These are phyloP conservation scores for Acanthochlamys bracteata DNA, from an alignment of 106 monocot genomes.

Conservation along the genomic window DNA sequence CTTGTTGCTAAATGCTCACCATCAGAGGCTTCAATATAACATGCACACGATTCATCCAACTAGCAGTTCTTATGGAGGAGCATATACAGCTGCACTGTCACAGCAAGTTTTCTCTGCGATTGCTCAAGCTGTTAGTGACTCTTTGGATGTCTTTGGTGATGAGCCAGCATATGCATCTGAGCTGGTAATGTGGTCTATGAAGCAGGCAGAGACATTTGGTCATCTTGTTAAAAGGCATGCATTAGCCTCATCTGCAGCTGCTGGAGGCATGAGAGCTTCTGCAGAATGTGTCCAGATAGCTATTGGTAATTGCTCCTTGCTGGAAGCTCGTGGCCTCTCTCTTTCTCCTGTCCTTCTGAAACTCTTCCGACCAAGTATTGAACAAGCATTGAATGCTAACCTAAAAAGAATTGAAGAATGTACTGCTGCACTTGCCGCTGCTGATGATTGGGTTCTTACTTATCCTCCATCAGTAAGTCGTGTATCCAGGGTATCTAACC, in stretches of 20 bases:
- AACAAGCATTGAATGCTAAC: constrained; percentile 89
- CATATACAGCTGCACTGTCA: constrained; percentile 85
- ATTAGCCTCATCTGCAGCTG: constrained; percentile 87
- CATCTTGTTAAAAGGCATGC: constrained; percentile 84
- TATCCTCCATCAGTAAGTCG: constrained; percentile 39
- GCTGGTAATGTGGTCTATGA: constrained; percentile 77
- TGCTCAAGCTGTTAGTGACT: constrained; percentile 85
- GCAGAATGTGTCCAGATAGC: constrained; percentile 95
- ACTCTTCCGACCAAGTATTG: constrained; percentile 79
- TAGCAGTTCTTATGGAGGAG: constrained; percentile 91
- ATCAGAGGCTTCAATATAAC: constrained; percentile 76
- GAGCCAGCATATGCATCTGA: constrained; percentile 75
- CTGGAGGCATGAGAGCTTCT: constrained; percentile 87
- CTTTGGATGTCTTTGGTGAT: constrained; percentile 73
- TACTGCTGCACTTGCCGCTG: constrained; percentile 83
- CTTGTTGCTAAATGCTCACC: constrained; percentile 73
- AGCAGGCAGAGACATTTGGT: constrained; percentile 73
- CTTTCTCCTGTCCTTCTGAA: constrained; percentile 85
- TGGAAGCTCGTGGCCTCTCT: constrained; percentile 68
- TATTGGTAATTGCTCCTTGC: constrained; percentile 81
- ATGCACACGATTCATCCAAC: constrained; percentile 92
- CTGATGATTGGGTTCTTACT: constrained; percentile 88
- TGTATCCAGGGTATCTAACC: constrained; percentile 25
- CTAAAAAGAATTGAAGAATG: constrained; percentile 89
- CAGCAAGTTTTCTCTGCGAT: constrained; percentile 94